Evolutionary conservation across 768 basidiomycete genomes (phyloP), one percentile per base, ranked within the genome.

Genomic region (Leucocoprinus leucothites): DNA sequence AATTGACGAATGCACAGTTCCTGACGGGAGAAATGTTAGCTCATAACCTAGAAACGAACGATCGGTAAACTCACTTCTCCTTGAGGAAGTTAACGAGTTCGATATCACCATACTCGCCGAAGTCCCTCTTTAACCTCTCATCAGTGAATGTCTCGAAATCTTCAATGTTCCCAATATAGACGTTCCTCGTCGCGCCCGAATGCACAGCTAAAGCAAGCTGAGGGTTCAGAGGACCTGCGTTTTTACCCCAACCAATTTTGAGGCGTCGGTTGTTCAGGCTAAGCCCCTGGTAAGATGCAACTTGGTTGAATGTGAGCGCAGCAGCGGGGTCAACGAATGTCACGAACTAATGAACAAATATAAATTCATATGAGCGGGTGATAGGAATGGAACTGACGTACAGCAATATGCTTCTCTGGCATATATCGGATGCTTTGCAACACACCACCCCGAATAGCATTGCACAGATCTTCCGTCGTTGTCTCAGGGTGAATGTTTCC

Each of bases 161-260:
- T 64, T 95, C 92, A 42, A 99, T 86, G 64, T 89, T 91, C 6
- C 95, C 95, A 47, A 98, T 84, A 71, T 98, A 99, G 48, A 99
- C 95, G 66, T 98, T 99, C 56, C 97, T 81, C 13, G 94, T 97
- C 1, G 96, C 94, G 18, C 97, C 97, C 0, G 86, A 81, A 67
- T 95, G 91, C 2, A 99, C 91, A 0, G 93, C 91, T 58, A 95
- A 79, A 25, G 92, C 89, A 36, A 97, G 78, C 1, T 86, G 82
- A 14, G 94, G 89, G 16, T 87, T 82, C 14, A 96, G 77, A 16
- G 94, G 88, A 4, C 94, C 94, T 14, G 92, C 87, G 65, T 91
- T 91, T 81, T 96, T 98, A 56, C 96, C 96, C 97, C 96, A 99
- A 45, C 96, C 95, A 62, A 98, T 85, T 77, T 98, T 98, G 59